Base-by-base conservation (phyloP, 805 yeast genomes). In the Yarrowia deformans region DNA sequence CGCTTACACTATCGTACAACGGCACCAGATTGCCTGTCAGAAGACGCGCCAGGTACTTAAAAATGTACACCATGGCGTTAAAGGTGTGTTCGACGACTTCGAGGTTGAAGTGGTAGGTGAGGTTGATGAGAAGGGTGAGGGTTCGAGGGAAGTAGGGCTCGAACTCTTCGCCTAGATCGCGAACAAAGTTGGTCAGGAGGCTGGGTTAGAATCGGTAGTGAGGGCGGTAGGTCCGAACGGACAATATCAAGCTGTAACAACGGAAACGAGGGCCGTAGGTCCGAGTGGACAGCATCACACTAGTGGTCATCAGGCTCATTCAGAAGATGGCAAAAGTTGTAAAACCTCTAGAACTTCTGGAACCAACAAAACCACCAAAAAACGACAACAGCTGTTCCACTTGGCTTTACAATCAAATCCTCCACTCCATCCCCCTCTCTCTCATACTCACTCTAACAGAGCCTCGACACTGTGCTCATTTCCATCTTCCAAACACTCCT, bases 151-250 rank as follows among this genome's bases (percentile, higher is more conserved):
- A 93, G 74, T 81, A 92, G 9, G 85, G 85, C 81, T 92, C 84
- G 75, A 93, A 95, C 73, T 94, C 98, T 1, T 94, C 89, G 10
- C 97, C 98, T 71, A 94, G 80, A 80, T 94, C 99, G 74, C 91
- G 97, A 49, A 93, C 88, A 73, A 95, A 89, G 75, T 93, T 97
- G 0, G 97, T 85, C 32, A 93, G 77, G 10, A 90, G 79, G 75
- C 78, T 75, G 43, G 13, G 46, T 35, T 29, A 58, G 66, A 16
- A 37, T 2, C 2, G 56, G 16, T 2, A n/a, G 18, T 9, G 52
- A 29, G 34, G 50, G n/a, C 48, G 29, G 48, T 43, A 48, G 34
- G 52, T 23, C 52, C n/a, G 35, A 46, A 10, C 9, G 52, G 52
- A 46, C 50, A 19, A 10, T 37, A 48, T 5, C 35, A 5, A 34